Conservation (phyloP, 2,329 filamentous ascomycete genomes). For the Phialophora chinensis region DNA sequence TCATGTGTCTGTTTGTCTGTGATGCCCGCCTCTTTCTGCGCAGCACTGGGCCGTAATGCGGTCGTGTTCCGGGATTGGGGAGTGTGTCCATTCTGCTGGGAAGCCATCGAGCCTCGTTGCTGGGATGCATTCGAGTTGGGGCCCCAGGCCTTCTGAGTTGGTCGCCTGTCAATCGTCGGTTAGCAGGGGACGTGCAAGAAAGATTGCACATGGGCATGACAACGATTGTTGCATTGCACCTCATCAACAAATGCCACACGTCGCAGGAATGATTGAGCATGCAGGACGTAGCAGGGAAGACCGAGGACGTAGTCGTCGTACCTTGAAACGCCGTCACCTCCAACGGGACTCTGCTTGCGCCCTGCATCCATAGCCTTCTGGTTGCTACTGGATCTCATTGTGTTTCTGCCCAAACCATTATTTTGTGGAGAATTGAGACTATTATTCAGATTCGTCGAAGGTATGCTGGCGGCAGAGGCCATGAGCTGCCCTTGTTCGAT, state of each 20-base stretch:
- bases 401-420: conserved; percentile 36
- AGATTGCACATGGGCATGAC: background rate
- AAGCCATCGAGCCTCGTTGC: conserved; percentile 57
- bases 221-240: background rate
- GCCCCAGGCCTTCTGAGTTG: conserved; percentile 63
- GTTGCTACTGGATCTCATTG: conserved; percentile 38
- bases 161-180: conserved; percentile 23
- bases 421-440: conserved; percentile 29
- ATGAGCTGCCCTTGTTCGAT: conserved; percentile 35
- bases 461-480: conserved; percentile 38
- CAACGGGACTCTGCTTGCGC: conserved; percentile 39
- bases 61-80: conserved; percentile 50
- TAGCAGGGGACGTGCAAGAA: conserved; percentile 2
- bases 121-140: conserved; percentile 67
- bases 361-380: conserved; percentile 36
- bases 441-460: conserved; percentile 24
- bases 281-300: conserved; percentile 8
- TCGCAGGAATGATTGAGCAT: background rate
- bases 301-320: conserved; percentile 19
- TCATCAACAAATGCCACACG: background rate
- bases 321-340: conserved; percentile 34
- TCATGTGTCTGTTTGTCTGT: conserved; percentile 66
- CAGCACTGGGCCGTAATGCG: conserved; percentile 43
- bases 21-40: conserved; percentile 56
- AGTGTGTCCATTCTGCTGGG: conserved; percentile 61